Conservation (phyloP, 495 filamentous ascomycete genomes). For the Aspergillus wentii region DNA sequence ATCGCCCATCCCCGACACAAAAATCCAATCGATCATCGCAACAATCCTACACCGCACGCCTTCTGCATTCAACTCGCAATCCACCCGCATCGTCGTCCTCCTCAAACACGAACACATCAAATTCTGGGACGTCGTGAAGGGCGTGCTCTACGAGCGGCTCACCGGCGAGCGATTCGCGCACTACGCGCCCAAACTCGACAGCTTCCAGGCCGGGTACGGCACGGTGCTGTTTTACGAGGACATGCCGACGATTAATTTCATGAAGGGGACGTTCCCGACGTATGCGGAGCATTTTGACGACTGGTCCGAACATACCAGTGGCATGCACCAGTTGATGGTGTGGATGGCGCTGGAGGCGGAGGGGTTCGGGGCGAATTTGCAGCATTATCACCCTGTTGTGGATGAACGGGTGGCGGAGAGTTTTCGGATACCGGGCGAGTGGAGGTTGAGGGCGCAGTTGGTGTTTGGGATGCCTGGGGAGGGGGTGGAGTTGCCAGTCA, state of each 20-base stretch:
- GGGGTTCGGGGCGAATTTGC: conserved; percentile 35
- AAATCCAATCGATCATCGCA: conserved; percentile 12
- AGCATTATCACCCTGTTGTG: conserved; percentile 36
- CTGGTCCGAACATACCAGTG: conserved; percentile 33
- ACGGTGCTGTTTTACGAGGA: conserved; percentile 34
- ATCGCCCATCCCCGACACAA: conserved; percentile 3
- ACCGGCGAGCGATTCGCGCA: conserved; percentile 4
- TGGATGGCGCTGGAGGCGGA: conserved; percentile 35
- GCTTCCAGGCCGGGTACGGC: conserved; percentile 26
- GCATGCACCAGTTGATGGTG: conserved; percentile 33
- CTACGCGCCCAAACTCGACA: conserved; percentile 17
- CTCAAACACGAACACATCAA: conserved; percentile 30
- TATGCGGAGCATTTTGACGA: conserved; percentile 25
- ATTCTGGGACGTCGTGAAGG: conserved; percentile 29
- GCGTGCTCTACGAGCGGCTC: conserved; percentile 18
- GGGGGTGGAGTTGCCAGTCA: not conserved
- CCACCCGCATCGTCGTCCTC: conserved; percentile 26
- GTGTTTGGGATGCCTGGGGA: conserved; percentile 28
- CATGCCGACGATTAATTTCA: conserved; percentile 9
- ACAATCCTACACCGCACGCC: conserved; percentile 21
- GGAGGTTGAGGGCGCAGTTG: conserved; percentile 31
- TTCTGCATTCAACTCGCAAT: conserved; percentile 33
- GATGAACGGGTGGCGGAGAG: conserved; percentile 21
- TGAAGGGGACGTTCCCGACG: conserved; percentile 13
- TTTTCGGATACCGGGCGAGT: conserved; percentile 23